Evolutionary conservation across 805 yeast genomes (phyloP), one percentile per base, ranked within the genome.

Genomic region (Teunomyces stri): DNA sequence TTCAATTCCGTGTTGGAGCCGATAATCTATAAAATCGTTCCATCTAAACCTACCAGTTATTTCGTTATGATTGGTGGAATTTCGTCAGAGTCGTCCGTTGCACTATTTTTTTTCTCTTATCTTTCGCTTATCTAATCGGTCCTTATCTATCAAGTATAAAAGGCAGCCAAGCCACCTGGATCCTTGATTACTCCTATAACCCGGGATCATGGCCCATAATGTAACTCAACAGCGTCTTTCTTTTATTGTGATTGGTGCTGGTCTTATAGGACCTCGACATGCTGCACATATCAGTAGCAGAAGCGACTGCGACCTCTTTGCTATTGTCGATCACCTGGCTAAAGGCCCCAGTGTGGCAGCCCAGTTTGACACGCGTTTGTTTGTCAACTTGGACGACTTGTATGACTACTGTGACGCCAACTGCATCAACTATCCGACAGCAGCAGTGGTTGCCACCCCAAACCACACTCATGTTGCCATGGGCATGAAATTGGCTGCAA

Each of bases 221-320:
- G 29, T 12, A 12, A 11, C 29, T 13, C 21, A n/a, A n/a, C 42
- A 6, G 20, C 33, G 40, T 37, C 40, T 60, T 28, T 53, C 58
- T n/a, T 52, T 66, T 34, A 55, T 67, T 15, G 63, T 66, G 11
- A 59, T 67, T 22, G 74, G 75, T 0, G 73, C 72, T 6, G 74
- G 75, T 4, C 53, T 70, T 21, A 69, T 70, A 16, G 75, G 75
- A 7, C 74, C 75, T 4, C 58, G 75, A 41, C 75, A 70, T 51
- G 72, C 73, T 10, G 57, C 59, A 25, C 75, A 70, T 47, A 54
- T 70, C 7, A 36, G 45, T 7, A 51, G 55, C 18, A 51, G 66
- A 34, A 48, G 57, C 2, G 62, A 61, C 29, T 57, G 67, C 29
- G 56, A 53, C 10, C 49, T 70, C 10, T 59, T 69, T 51, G 73